Evolutionary conservation across 2,329 filamentous ascomycete species (phyloP).

Genomic region (Pseudogymnoascus sp.): DNA sequence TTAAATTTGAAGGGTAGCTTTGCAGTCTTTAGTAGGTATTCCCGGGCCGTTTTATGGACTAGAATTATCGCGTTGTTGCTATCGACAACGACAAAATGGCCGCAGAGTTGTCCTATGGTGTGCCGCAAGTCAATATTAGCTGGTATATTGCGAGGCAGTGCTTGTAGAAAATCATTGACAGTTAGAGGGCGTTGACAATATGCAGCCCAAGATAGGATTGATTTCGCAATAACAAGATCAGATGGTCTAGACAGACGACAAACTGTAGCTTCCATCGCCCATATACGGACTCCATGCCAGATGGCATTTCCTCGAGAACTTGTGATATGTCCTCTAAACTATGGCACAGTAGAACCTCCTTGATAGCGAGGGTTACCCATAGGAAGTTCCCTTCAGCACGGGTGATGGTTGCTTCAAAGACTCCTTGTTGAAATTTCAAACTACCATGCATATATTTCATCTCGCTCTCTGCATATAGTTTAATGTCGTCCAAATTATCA

Average conservation of each 20-base stretch:
- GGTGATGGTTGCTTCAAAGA: slow-evolving; percentile 6
- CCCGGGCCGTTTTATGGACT: slow-evolving; percentile 24
- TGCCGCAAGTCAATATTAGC: slow-evolving; percentile 15
- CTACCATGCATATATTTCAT: not conserved
- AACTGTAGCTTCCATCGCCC: slow-evolving; percentile 21
- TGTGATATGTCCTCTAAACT: slow-evolving; percentile 11
- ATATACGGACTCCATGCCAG: slow-evolving; percentile 25
- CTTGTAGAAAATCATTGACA: slow-evolving; percentile 19
- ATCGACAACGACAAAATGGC: slow-evolving; percentile 24
- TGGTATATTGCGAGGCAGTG: slow-evolving; percentile 15
- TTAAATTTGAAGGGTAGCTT: slow-evolving; percentile 7
- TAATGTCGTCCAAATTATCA: not conserved
- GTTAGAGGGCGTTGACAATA: slow-evolving; percentile 21
- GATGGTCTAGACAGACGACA: slow-evolving; percentile 9
- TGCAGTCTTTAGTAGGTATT: slow-evolving; percentile 16
- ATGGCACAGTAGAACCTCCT: slow-evolving; percentile 2
- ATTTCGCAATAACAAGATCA: slow-evolving; percentile 13
- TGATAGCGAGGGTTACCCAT: slow-evolving; percentile 9
- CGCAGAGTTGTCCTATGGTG: slow-evolving; percentile 23
- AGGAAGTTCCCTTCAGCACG: slow-evolving; percentile 13
- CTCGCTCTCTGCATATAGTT: slow-evolving; percentile 7
- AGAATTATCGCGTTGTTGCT: slow-evolving; percentile 11
- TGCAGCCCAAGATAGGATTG: slow-evolving; percentile 22
- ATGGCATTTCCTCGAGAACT: slow-evolving; percentile 20
- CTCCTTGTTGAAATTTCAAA: not conserved